Evolutionary conservation across 1,139 yeast genomes (phyloP), one percentile per base, ranked within the genome.

Genomic region (Tardiomyces digboiensis): DNA sequence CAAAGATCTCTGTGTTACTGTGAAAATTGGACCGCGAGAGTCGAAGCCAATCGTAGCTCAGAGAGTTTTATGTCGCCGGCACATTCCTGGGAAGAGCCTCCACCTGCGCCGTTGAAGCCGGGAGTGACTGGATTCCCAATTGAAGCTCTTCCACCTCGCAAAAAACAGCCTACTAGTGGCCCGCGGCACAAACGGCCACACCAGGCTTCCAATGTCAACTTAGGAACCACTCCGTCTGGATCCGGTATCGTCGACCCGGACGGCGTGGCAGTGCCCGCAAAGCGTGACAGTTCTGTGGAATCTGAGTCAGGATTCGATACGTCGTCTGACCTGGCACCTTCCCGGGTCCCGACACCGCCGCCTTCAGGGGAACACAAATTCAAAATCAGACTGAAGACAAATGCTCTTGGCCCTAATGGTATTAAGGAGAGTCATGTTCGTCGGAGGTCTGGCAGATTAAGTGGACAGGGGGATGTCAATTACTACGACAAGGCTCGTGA

Each of bases 51-150:
- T 22, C 7, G 26, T 12, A 22, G 10, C 12, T 12, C 12, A 22
- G 26, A 22, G 10, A 12, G 12, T 8, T 12, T 8, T 12, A 22
- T 22, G 26, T 22, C 26, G 26, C 33, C 33, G 14, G 10, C 33
- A 16, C 39, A n/a, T 38, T 22, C 33, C 33, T 67, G 82, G 66
- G 60, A 65, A 13, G 91, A 83, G 57, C 89, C 91, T 0, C 71
- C 69, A 8, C 60, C 73, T 29, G 75, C 80, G 0, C 69, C 66
- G 19, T 77, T 80, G 0, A 59, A 58, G 16, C 75, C 82, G 2
- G 66, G 69, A 21, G 75, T 75, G 41, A 80, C 88, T 0, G 94
- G 94, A 1, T 68, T 75, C 37, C 82, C 89, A 2, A 61, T 84
- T 42, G 87, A 78, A 49, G 69, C 75, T 3, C 67, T 69, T 3